Percentiles rank a stretch among this genome's conserved stretches.
These are phyloP conservation scores for Quercus cerris DNA, from an alignment of 306 rosid species.

Conservation along the genomic window DNA sequence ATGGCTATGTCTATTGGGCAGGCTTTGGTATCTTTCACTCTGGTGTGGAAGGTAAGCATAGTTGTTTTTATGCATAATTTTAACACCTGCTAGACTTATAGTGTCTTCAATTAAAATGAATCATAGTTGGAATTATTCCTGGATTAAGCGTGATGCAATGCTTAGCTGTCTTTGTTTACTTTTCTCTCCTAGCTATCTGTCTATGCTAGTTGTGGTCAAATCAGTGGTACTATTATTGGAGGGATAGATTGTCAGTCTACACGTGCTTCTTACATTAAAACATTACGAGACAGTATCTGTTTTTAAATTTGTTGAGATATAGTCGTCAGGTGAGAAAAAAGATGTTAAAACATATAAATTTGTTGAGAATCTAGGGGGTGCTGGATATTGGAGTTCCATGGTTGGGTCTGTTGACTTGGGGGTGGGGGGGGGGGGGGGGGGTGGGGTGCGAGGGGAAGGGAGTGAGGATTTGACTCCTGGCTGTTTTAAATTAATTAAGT, in stretches of 20 bases:
- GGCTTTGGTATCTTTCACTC: slow-evolving; percentile 97
- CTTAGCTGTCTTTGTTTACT: neutral
- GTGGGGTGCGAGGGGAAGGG: neutral
- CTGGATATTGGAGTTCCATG: neutral
- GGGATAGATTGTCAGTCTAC: neutral
- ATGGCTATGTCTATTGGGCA: slow-evolving; percentile 93
- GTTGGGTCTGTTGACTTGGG: neutral
- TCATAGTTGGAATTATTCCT: neutral
- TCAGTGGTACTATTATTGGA: neutral
- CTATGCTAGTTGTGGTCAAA: neutral
- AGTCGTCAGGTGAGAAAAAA: neutral
- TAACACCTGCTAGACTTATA: neutral
- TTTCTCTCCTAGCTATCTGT: neutral
- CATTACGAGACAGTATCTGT: neutral
- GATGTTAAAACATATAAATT: neutral
- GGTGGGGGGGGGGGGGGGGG: too few species aligned
- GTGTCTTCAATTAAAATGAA: neutral
- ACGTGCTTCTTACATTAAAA: neutral
- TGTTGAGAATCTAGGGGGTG: neutral
- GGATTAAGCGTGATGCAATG: too few species aligned
- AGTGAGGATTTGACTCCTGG: neutral
- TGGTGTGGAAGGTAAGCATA: slow-evolving; percentile 81
- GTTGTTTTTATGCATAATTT: slow-evolving; percentile 11
- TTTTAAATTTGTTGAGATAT: neutral
- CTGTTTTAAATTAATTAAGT: neutral